These are phyloP conservation scores for Suzukiozyma palmioleophila DNA, from an alignment of 1,139 yeast species.

Conservation along the genomic window DNA sequence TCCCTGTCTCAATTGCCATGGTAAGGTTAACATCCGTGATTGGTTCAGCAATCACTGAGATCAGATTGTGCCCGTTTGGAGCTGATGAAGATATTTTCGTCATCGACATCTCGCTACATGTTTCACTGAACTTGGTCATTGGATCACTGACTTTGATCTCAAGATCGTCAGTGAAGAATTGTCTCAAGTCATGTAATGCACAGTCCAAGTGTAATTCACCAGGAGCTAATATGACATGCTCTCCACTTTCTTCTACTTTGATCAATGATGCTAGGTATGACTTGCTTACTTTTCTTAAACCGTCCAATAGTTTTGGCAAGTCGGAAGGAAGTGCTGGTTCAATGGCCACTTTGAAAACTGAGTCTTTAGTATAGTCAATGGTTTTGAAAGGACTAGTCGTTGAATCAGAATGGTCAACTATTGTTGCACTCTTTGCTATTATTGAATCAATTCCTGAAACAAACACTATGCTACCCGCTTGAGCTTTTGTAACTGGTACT, in stretches of 20 bases:
- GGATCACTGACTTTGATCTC: conserved; percentile 86
- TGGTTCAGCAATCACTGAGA: conserved; percentile 81
- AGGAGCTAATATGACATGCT: conserved; percentile 71
- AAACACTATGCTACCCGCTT: conserved; percentile 64
- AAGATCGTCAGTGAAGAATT: conserved; percentile 51
- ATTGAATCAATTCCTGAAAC: conserved; percentile 58
- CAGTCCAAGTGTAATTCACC: conserved; percentile 92
- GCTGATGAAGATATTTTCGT: conserved; percentile 58
- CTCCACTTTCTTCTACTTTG: conserved; percentile 86
- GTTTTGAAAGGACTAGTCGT: conserved; percentile 30
- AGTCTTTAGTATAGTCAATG: conserved; percentile 41
- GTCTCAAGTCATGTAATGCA: conserved; percentile 70
- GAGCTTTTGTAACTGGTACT: conserved; percentile 49
- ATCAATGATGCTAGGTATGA: conserved; percentile 64
- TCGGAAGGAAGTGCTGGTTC: conserved; percentile 82
- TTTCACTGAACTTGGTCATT: conserved; percentile 73
- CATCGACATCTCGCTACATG: conserved; percentile 63
- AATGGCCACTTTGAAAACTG: conserved; percentile 77
- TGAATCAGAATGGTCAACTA: conserved; percentile 13
- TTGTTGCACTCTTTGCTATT: conserved; percentile 57
- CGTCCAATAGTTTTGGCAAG: conserved; percentile 65
- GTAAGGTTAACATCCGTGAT: conserved; percentile 47
- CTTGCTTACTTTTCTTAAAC: conserved; percentile 57
- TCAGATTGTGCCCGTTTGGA: conserved; percentile 47
- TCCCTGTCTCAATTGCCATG: conserved; percentile 54